Conservation (phyloP, 306 rosid genomes). For the Acacia crassicarpa region DNA sequence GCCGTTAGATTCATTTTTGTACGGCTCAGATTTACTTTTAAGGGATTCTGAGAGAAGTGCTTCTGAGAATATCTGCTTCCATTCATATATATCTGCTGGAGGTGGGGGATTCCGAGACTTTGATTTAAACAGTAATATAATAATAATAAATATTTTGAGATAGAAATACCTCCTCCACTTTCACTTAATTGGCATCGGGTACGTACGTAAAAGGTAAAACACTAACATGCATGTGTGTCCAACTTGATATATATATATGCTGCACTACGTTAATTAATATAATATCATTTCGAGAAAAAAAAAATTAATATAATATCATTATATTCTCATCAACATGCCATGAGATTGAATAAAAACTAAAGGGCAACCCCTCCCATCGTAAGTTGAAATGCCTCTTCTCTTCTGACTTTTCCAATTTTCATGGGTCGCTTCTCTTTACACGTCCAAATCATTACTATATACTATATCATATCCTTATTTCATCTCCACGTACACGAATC, state of each 20-base stretch:
- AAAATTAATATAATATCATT: too few species aligned
- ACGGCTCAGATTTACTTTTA: too few species aligned
- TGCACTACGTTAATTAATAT: too few species aligned
- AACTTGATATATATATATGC: slow-evolving; percentile 36
- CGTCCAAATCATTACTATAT: background rate
- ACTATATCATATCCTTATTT: background rate
- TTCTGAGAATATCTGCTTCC: too few species aligned
- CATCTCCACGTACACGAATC: too few species aligned
- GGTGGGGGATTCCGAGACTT: too few species aligned
- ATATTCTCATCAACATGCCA: slow-evolving; percentile 40
- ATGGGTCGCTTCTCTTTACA: slow-evolving; percentile 19
- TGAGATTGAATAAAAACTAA: background rate
- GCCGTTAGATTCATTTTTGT: too few species aligned
- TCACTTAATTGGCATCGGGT: background rate
- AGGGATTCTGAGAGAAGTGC: too few species aligned
- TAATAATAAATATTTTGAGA: slow-evolving; percentile 21
- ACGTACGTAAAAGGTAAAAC: background rate
- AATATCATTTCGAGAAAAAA: too few species aligned
- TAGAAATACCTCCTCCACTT: slow-evolving; percentile 13
- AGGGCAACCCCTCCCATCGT: background rate
- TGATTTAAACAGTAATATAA: background rate
- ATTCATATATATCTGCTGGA: too few species aligned
- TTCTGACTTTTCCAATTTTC: slow-evolving; percentile 37
- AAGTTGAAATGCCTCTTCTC: slow-evolving; percentile 35
- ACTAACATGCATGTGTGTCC: background rate